These are phyloP conservation scores for Ophiostoma sp. DNA, from an alignment of 2,329 filamentous ascomycete genomes.

Conservation along the genomic window DNA sequence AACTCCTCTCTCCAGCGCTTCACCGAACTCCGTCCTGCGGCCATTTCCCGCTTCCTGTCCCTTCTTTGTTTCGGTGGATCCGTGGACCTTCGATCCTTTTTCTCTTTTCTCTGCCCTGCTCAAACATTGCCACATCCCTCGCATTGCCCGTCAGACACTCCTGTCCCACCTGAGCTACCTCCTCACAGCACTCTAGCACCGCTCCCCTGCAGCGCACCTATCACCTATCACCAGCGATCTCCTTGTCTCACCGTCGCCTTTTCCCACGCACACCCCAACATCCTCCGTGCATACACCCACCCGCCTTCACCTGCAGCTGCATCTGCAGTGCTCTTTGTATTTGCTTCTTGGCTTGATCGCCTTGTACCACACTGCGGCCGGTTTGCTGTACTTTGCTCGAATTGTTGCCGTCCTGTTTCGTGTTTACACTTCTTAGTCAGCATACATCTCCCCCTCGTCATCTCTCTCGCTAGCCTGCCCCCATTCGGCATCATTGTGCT, in stretches of 20 bases:
- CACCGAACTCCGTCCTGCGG: background rate
- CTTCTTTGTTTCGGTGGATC: slow-evolving; percentile 1
- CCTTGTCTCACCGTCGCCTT: slow-evolving; percentile 3
- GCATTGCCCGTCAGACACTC: background rate
- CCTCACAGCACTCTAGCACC: background rate
- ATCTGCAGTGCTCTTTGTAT: background rate
- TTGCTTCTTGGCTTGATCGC: background rate
- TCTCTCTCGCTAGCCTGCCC: background rate
- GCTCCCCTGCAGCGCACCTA: background rate
- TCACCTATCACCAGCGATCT: background rate
- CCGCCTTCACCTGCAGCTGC: background rate
- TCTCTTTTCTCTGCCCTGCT: background rate
- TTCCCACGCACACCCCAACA: background rate
- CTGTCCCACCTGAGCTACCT: background rate
- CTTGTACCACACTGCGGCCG: background rate
- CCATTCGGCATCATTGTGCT: slow-evolving; percentile 5
- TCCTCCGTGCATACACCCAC: too few relatives aligned
- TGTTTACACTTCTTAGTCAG: background rate
- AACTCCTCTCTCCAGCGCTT: background rate
- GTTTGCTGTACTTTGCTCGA: background rate
- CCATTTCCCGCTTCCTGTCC: background rate
- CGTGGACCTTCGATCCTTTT: background rate
- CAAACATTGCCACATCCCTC: background rate
- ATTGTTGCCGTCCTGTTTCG: background rate
- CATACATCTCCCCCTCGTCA: background rate